These are phyloP conservation scores for Penicillium longicatenatum DNA, from an alignment of 495 filamentous ascomycete species.

Conservation along the genomic window DNA sequence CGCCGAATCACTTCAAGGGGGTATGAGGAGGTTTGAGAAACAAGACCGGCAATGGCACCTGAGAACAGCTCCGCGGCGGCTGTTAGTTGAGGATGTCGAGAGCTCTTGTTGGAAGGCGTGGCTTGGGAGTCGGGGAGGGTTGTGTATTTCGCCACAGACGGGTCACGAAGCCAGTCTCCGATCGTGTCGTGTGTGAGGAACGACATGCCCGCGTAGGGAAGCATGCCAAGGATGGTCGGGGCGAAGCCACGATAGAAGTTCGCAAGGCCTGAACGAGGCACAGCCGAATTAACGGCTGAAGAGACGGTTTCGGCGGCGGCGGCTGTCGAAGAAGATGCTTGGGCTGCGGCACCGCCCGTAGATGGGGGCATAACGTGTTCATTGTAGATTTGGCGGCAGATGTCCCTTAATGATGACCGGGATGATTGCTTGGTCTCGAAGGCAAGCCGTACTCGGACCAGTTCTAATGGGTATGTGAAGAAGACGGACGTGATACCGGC, in stretches of 20 bases:
- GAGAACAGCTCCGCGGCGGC: constrained; percentile 76
- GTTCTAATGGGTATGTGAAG: constrained; percentile 91
- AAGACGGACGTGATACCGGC: constrained; percentile 91
- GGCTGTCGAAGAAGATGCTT: constrained; percentile 26
- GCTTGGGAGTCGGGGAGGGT: constrained; percentile 49
- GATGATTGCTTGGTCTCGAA: constrained; percentile 81
- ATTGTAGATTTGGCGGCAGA: constrained; percentile 81
- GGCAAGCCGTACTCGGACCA: constrained; percentile 87
- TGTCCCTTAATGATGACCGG: constrained; percentile 64
- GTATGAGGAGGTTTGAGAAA: constrained; percentile 90
- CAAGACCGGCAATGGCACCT: constrained; percentile 81
- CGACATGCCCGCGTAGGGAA: constrained; percentile 96
- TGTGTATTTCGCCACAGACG: constrained; percentile 66
- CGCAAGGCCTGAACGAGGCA: constrained; percentile 65
- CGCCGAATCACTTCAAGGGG: constrained; percentile 89
- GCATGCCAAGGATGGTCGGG: constrained; percentile 87
- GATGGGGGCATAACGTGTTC: constrained; percentile 56
- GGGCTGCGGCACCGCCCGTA: constrained; percentile 23
- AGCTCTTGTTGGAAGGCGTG: constrained; percentile 24
- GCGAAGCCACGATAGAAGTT: constrained; percentile 97
- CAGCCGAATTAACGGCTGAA: constrained; percentile 40
- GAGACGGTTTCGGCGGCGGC: constrained; percentile 40
- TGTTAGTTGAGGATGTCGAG: constrained; percentile 54
- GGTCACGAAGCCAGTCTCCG: constrained; percentile 75
- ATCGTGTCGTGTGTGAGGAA: constrained; percentile 93